Evolutionary conservation across 1,284 basidiomycete genomes (phyloP).

Genomic region (Vanrija humicola): DNA sequence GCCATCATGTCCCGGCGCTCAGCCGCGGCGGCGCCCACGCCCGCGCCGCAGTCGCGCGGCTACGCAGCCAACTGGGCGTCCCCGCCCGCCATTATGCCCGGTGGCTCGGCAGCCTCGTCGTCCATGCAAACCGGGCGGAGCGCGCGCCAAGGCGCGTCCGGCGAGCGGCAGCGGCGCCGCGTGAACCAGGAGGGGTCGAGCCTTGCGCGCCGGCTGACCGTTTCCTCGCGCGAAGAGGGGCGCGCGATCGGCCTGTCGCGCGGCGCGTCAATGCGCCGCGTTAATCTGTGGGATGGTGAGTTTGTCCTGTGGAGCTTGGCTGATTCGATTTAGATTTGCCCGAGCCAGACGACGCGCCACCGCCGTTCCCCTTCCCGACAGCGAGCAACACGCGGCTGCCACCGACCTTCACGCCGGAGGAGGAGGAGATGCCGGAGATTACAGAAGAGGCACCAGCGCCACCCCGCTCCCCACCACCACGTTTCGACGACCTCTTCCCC

Average conservation of each 20-base stretch:
- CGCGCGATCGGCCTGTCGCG: conserved; percentile 37
- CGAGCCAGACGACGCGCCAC: conserved; percentile 37
- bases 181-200: not conserved
- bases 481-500: not conserved
- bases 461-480: not conserved
- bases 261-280: conserved; percentile 42
- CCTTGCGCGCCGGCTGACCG: conserved; percentile 22
- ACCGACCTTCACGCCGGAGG: conserved; percentile 20
- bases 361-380: conserved; percentile 41
- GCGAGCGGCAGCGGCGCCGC: not conserved
- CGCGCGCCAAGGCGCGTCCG: too few relatives aligned
- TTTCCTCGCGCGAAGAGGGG: conserved; percentile 38
- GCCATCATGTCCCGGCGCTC: conserved; percentile 29
- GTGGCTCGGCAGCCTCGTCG: conserved; percentile 6
- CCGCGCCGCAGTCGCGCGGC: not conserved
- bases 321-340: conserved; percentile 28
- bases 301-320: not conserved
- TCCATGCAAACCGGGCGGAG: too few relatives aligned
- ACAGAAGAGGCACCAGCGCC: not conserved
- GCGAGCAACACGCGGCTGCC: conserved; percentile 28
- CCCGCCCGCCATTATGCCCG: conserved; percentile 39
- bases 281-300: conserved; percentile 46
- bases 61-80: conserved; percentile 36
- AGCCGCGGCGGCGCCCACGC: not conserved
- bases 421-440: not conserved